Evolutionary conservation across 768 basidiomycete genomes (phyloP), one percentile per base, ranked within the genome.

Genomic region (Tricholoma furcatifolium): DNA sequence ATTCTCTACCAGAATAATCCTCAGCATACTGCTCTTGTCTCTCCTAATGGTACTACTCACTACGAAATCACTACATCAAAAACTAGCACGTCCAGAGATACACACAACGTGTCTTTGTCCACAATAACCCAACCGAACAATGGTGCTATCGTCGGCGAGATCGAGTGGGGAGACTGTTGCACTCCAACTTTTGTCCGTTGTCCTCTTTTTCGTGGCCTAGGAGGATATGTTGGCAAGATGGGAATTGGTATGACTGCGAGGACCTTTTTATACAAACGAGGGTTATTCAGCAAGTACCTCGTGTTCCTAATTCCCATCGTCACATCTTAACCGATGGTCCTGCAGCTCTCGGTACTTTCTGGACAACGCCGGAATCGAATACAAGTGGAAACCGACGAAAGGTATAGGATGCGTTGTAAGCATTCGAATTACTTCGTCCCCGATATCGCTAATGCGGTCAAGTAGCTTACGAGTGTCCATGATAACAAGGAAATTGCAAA

Each of bases 1-100:
- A 81, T 78, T 62, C 74, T 83, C 44, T 64, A 76, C 15, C 77
- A 75, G 24, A 77, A 81, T 62, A 73, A 81, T 55, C 78, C 78
- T 7, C 70, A 76, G 56, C 70, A 74, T 50, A 78, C 78, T 7
- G 69, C 73, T 12, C 67, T 83, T 42, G 70, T 82, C 23, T 80
- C 80, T 12, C 63, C 74, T 18, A 78, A 78, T 57, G 80, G 81
- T 23, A 72, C 74, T 35, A 70, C 74, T 17, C 77, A 79, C 56
- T 83, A 81, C 60, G 70, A 71, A 51, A 68, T 82, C 54, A 65
- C 63, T 21, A 82, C 82, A 17, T 58, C 65, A 51, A 67, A 71
- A 43, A 49, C 47, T 23, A 39, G 42, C 24, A 54, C 47, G 34
- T 48, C 53, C 20, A 43, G 53, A 10, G 55, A 63, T 27, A 63